These are phyloP conservation scores for Talaromyces sp. DNA, from an alignment of 2,329 filamentous ascomycete species.

Conservation along the genomic window DNA sequence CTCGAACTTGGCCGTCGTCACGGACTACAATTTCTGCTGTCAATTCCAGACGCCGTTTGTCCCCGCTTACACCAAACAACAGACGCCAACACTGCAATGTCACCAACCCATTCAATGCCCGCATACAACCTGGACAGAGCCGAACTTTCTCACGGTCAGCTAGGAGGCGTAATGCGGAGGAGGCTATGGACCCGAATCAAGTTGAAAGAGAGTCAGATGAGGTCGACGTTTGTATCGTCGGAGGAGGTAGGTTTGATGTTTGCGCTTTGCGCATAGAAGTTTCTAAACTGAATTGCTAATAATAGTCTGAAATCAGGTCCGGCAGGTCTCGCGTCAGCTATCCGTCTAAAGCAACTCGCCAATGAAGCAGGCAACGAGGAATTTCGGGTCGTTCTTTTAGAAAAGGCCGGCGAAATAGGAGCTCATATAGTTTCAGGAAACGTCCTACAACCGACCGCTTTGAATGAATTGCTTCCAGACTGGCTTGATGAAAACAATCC, in stretches of 20 bases:
- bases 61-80: constrained; percentile 20
- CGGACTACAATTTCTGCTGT: constrained; percentile 27
- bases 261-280: background rate
- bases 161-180: constrained; percentile 44
- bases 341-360: constrained; percentile 90
- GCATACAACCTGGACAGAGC: constrained; percentile 29
- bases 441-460: constrained; percentile 83
- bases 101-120: background rate
- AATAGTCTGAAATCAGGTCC: constrained; percentile 57
- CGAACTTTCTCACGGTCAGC: constrained; percentile 49
- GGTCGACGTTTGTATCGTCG: constrained; percentile 95
- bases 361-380: constrained; percentile 94
- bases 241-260: constrained; percentile 62
- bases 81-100: constrained; percentile 3
- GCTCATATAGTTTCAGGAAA: constrained; percentile 95
- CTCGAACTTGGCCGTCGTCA: constrained; percentile 32
- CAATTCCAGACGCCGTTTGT: constrained; percentile 24
- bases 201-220: constrained; percentile 87
- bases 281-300: background rate
- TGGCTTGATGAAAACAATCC: constrained; percentile 90
- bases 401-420: constrained; percentile 93
- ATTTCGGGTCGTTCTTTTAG: constrained; percentile 86
- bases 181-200: constrained; percentile 63
- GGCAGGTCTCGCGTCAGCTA: constrained; percentile 86
- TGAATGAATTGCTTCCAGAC: constrained; percentile 88